phyloP scores from a whole-genome alignment of 2,329 filamentous ascomycete genomes.

The Emergomyces pasteurianus region DNA sequence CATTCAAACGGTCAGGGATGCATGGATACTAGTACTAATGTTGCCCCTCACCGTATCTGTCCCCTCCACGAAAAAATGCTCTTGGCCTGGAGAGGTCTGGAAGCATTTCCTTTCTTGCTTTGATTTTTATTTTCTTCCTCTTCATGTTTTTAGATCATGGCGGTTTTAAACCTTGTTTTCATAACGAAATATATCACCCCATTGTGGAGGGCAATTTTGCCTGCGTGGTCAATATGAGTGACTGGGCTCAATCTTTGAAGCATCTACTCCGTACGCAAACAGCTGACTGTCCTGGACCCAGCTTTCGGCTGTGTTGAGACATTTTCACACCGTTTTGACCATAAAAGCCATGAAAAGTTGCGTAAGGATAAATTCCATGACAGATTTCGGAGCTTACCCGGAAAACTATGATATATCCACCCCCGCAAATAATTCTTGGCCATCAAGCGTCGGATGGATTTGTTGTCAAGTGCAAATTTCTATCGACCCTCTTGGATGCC shows the following conservation, averaged over 20 bases:
- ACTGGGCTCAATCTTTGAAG: background rate
- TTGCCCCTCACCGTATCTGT: too few species aligned
- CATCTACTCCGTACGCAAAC: too few species aligned
- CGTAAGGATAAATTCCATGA: background rate
- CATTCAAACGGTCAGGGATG: too few species aligned
- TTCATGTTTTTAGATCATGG: too few species aligned
- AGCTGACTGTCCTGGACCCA: background rate
- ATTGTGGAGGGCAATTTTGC: background rate
- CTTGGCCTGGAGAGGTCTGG: too few species aligned
- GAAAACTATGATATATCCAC: background rate
- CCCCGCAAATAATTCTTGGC: background rate
- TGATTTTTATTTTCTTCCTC: too few species aligned
- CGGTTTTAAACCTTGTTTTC: too few species aligned
- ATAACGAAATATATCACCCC: background rate
- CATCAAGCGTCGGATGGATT: background rate
- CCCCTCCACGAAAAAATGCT: too few species aligned
- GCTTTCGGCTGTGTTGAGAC: background rate
- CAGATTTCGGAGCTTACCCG: background rate
- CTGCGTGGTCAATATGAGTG: background rate
- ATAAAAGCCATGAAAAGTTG: background rate
- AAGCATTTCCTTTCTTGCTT: background rate
- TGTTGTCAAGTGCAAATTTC: background rate
- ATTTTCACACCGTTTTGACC: too few species aligned
- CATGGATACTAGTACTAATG: too few species aligned
- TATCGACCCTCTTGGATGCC: background rate